Evolutionary conservation across 2,329 filamentous ascomycete genomes (phyloP).

Genomic region (Botrytis medusae): DNA sequence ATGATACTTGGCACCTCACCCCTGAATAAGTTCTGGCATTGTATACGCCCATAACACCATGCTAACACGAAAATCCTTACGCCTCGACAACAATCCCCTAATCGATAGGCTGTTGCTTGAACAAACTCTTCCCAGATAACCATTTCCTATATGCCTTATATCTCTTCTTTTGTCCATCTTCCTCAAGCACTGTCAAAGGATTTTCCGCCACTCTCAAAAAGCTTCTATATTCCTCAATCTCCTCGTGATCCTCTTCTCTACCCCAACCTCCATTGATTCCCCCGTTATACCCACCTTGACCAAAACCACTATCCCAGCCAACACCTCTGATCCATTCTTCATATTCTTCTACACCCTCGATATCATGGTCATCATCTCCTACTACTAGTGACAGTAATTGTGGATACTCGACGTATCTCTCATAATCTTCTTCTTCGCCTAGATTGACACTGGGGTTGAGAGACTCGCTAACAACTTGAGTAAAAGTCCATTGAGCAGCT

Average conservation of each 20-base stretch:
- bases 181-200: conserved; percentile 81
- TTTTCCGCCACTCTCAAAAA: conserved; percentile 77
- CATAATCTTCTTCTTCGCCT: conserved; percentile 81
- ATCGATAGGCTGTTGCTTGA: conserved; percentile 78
- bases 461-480: conserved; percentile 80
- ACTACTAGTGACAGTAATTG: conserved; percentile 83
- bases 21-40: neutral
- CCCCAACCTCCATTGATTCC: conserved; percentile 67
- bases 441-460: conserved; percentile 78
- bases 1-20: neutral
- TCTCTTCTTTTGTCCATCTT: conserved; percentile 86
- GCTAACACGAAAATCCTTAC: neutral
- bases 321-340: conserved; percentile 64
- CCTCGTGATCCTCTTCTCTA: conserved; percentile 47
- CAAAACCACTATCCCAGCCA: conserved; percentile 57
- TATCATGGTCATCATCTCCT: conserved; percentile 57
- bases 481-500: conserved; percentile 84
- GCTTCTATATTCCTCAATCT: conserved; percentile 71
- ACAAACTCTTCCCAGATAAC: conserved; percentile 90
- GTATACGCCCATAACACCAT: neutral
- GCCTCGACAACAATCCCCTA: conserved; percentile 16
- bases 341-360: conserved; percentile 67
- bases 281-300: conserved; percentile 70
- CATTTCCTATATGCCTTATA: conserved; percentile 97
- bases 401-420: conserved; percentile 84